Evolutionary conservation across 371 early-diverging fungal genomes (phyloP).

Genomic region (Zancudomyces culisetae): DNA sequence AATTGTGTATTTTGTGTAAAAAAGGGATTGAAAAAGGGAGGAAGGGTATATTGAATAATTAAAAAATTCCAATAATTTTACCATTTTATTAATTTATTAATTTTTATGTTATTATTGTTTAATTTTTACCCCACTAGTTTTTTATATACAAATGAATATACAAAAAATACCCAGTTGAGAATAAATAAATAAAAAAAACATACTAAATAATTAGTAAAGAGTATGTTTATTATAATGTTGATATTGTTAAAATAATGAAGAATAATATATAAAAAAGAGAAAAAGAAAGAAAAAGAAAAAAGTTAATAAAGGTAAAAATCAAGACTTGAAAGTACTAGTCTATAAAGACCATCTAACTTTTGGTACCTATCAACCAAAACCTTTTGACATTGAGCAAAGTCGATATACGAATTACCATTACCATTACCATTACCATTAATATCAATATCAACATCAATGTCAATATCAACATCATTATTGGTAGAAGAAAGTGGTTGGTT

Average conservation of each 20-base stretch:
- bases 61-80: background rate
- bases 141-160: background rate
- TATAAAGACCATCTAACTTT: constrained; percentile 47
- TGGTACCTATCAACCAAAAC: constrained; percentile 44
- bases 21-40: background rate
- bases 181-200: background rate
- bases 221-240: too few species aligned
- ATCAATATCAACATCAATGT: background rate
- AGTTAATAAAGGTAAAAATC: constrained; percentile 23
- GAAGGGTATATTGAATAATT: background rate
- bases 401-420: constrained; percentile 26
- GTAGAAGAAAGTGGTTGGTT: background rate
- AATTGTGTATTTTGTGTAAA: background rate
- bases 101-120: background rate
- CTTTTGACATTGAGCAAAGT: constrained; percentile 26
- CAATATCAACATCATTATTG: background rate
- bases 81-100: background rate
- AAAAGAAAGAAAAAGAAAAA: background rate
- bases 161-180: background rate
- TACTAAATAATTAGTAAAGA: background rate
- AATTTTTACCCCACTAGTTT: background rate
- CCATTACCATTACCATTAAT: constrained; percentile 13
- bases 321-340: constrained; percentile 62
- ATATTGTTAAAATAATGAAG: background rate
- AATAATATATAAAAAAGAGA: background rate